phyloP scores from a whole-genome alignment of 495 filamentous ascomycete species.

The Xylaria sp. region DNA sequence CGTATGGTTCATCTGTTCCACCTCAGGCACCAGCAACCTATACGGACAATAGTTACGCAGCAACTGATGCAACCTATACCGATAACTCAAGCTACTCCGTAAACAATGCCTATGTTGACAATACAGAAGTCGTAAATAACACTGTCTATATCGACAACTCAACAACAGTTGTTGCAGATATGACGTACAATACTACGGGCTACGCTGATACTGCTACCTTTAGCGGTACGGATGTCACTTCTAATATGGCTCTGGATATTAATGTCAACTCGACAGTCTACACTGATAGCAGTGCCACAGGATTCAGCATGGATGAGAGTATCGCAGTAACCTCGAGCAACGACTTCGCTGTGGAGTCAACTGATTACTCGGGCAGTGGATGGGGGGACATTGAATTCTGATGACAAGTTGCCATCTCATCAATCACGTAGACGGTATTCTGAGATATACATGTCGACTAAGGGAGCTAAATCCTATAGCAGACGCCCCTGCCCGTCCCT shows the following conservation, averaged over 20 bases:
- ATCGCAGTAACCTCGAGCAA: conserved; percentile 25
- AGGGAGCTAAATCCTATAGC: not conserved
- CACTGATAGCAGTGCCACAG: conserved; percentile 11
- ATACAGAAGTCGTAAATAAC: conserved; percentile 20
- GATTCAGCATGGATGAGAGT: conserved; percentile 31
- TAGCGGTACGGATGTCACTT: conserved; percentile 17
- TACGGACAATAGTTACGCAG: conserved; percentile 24
- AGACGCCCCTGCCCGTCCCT: not conserved
- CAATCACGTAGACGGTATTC: not conserved
- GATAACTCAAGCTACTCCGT: conserved; percentile 28
- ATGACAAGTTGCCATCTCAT: not conserved
- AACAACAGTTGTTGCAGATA: conserved; percentile 11
- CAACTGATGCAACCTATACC: conserved; percentile 18
- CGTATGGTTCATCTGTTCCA: conserved; percentile 25
- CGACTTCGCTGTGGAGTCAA: conserved; percentile 20
- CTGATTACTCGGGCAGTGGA: conserved; percentile 38
- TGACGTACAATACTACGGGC: conserved; percentile 23
- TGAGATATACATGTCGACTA: not conserved
- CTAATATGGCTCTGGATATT: not conserved
- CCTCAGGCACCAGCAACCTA: conserved; percentile 14
- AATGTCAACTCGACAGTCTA: conserved; percentile 27
- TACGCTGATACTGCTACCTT: conserved; percentile 18
- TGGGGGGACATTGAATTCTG: conserved; percentile 34
- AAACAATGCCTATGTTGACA: conserved; percentile 13
- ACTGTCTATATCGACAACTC: conserved; percentile 22